Percentiles rank a stretch among this genome's conserved stretches.
These are phyloP conservation scores for Calvatia gigantea DNA, from an alignment of 768 basidiomycete genomes.

Conservation along the genomic window DNA sequence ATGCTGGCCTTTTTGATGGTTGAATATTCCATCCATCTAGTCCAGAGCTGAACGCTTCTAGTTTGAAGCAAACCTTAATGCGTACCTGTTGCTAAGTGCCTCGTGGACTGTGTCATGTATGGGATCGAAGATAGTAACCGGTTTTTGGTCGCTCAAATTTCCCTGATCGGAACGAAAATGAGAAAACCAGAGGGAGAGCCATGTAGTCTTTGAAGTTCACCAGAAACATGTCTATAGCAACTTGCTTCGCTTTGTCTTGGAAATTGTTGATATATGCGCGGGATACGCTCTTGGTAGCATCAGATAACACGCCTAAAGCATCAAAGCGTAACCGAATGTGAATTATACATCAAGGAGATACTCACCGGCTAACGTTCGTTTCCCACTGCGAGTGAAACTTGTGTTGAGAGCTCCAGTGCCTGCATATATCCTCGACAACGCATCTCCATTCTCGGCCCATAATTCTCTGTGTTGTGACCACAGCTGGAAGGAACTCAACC, in stretches of 20 bases:
- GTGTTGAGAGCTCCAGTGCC: slow-evolving; percentile 94
- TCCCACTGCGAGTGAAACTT: slow-evolving; percentile 92
- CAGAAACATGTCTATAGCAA: slow-evolving; percentile 93
- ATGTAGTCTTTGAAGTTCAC: slow-evolving; percentile 38
- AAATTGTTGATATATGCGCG: slow-evolving; percentile 98
- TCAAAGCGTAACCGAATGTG: slow-evolving; percentile 4
- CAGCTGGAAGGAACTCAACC: slow-evolving; percentile 62
- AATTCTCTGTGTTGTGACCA: slow-evolving; percentile 90
- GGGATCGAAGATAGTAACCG: slow-evolving; percentile 91
- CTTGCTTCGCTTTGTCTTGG: slow-evolving; percentile 91
- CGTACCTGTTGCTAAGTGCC: slow-evolving; percentile 65
- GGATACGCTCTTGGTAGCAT: slow-evolving; percentile 95
- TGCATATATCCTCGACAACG: slow-evolving; percentile 90
- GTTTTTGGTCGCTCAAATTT: slow-evolving; percentile 83
- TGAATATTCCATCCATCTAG: slow-evolving; percentile 81
- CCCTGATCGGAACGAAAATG: slow-evolving; percentile 52
- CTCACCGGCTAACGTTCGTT: slow-evolving; percentile 84
- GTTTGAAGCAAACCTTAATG: slow-evolving; percentile 2
- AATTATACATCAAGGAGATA: slow-evolving; percentile 1
- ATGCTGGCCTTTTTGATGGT: slow-evolving; percentile 66
- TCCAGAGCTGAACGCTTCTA: slow-evolving; percentile 13
- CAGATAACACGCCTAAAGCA: slow-evolving; percentile 72
- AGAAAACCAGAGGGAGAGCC: slow-evolving; percentile 8
- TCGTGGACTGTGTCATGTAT: slow-evolving; percentile 84
- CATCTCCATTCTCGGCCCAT: slow-evolving; percentile 97